Evolutionary conservation across 1,139 yeast genomes (phyloP).

Genomic region (Eremothecium coryli): DNA sequence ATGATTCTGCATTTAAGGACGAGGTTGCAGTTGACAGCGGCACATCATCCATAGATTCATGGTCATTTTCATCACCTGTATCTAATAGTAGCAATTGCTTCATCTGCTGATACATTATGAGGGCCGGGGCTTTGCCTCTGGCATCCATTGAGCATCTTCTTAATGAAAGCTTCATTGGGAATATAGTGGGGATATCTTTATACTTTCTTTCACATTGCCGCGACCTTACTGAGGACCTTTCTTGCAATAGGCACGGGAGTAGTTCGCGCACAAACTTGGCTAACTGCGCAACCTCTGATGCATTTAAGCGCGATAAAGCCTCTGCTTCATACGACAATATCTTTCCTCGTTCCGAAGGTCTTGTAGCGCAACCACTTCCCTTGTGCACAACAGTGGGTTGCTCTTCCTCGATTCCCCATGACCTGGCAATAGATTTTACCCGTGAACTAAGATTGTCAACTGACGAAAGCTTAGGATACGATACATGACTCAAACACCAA

Average conservation of each 20-base stretch:
- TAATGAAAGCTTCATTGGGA: slow-evolving; percentile 12
- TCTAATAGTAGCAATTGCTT: slow-evolving; percentile 3
- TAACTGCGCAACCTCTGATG: slow-evolving; percentile 11
- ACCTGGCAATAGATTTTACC: slow-evolving; percentile 12
- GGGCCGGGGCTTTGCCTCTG: neutral
- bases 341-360: neutral
- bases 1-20: slow-evolving; percentile 9
- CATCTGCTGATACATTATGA: slow-evolving; percentile 2
- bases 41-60: slow-evolving; percentile 1
- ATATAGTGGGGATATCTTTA: slow-evolving; percentile 16
- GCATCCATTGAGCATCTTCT: slow-evolving; percentile 11
- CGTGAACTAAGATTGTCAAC: slow-evolving; percentile 8
- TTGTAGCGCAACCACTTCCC: too few species aligned
- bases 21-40: slow-evolving; percentile 6
- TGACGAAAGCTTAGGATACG: neutral
- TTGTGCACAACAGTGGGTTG: slow-evolving; percentile 5
- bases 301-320: slow-evolving; percentile 9
- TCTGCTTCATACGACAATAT: slow-evolving; percentile 6
- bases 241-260: slow-evolving; percentile 7
- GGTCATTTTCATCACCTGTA: neutral
- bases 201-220: slow-evolving; percentile 7
- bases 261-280: slow-evolving; percentile 7
- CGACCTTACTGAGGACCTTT: neutral
- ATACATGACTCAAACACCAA: slow-evolving; percentile 15
- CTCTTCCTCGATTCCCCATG: slow-evolving; percentile 13